phyloP scores from a whole-genome alignment of 2,329 filamentous ascomycete species.

The Fusarium sarcochroum region DNA sequence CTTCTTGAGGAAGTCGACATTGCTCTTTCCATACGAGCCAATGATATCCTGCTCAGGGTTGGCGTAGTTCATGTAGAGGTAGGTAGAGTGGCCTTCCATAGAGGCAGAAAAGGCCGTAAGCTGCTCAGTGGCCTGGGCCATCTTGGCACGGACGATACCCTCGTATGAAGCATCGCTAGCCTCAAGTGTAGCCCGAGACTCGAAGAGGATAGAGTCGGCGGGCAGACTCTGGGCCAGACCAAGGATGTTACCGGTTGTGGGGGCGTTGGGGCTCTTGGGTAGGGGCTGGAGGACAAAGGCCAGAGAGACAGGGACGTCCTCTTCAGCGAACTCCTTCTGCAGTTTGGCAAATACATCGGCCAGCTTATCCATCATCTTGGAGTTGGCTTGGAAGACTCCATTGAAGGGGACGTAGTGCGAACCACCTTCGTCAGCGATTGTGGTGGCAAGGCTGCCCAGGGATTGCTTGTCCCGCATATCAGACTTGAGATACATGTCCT shows the following conservation, averaged over 20 bases:
- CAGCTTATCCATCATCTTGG: background rate
- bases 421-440: background rate
- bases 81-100: background rate
- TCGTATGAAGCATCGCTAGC: background rate
- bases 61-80: slow-evolving; percentile 13
- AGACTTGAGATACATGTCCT: background rate
- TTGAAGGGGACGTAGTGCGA: background rate
- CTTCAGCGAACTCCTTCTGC: background rate
- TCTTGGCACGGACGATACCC: background rate
- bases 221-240: background rate
- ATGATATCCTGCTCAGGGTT: background rate
- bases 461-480: background rate
- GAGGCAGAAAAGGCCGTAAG: background rate
- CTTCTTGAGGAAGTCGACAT: background rate
- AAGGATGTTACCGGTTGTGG: background rate
- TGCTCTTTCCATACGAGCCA: background rate
- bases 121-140: background rate
- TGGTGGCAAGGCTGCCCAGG: background rate
- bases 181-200: background rate
- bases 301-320: background rate
- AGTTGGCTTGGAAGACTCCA: background rate
- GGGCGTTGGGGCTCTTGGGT: background rate
- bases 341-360: background rate
- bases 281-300: background rate
- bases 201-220: background rate